Percentiles rank a stretch among this genome's conserved stretches.
These are phyloP conservation scores for Cyclotella cryptica DNA, from an alignment of 108 stramenopile genomes.

Conservation along the genomic window DNA sequence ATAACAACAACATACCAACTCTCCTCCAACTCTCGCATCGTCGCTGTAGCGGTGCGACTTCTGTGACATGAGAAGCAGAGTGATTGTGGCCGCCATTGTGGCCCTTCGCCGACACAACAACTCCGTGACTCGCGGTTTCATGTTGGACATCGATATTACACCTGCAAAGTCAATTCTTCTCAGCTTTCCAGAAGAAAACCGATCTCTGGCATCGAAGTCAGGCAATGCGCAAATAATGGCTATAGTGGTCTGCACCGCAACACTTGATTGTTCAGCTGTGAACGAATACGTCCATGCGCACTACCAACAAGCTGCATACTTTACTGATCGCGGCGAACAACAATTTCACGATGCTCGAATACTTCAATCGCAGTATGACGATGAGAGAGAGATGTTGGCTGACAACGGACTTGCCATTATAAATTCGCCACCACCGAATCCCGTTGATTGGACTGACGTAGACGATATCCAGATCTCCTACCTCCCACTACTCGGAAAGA, in stretches of 20 bases:
- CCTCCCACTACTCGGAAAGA: constrained; percentile 24
- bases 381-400: constrained; percentile 22
- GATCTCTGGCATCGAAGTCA: too few species aligned
- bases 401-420: constrained; percentile 32
- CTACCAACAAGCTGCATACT: constrained; percentile 41
- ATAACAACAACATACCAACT: too few species aligned
- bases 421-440: background rate
- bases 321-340: constrained; percentile 17
- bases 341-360: constrained; percentile 20
- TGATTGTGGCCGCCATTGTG: too few species aligned
- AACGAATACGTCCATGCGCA: constrained; percentile 62
- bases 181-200: too few species aligned
- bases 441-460: constrained; percentile 22
- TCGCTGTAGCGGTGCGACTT: too few species aligned
- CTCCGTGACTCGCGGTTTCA: too few species aligned
- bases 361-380: constrained; percentile 4
- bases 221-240: background rate
- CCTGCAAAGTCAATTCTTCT: too few species aligned
- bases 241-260: constrained; percentile 20
- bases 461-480: constrained; percentile 19
- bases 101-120: too few species aligned
- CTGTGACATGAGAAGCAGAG: too few species aligned
- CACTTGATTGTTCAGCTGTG: constrained; percentile 63
- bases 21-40: too few species aligned
- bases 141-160: too few species aligned